phyloP scores from a whole-genome alignment of 164 flowering plant genomes.

The Taxillus chinensis region DNA sequence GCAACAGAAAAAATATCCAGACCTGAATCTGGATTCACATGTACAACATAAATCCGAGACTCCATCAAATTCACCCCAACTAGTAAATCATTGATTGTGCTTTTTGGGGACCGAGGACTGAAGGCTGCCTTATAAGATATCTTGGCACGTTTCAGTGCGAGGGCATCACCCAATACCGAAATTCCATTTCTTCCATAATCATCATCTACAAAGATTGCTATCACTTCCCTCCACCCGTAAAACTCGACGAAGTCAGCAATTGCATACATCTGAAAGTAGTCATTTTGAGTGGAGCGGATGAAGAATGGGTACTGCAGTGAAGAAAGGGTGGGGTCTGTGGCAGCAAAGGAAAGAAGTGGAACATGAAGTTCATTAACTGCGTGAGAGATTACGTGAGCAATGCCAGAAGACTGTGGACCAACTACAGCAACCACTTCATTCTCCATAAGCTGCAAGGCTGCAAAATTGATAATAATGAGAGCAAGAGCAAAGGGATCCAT shows the following conservation, averaged over 20 bases:
- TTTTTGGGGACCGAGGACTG: constrained; percentile 36
- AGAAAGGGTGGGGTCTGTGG: constrained; percentile 84
- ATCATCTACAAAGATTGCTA: constrained; percentile 79
- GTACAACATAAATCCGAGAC: constrained; percentile 75
- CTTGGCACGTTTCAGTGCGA: constrained; percentile 60
- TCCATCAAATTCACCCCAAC: constrained; percentile 61
- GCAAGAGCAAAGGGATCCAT: no score
- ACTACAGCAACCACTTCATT: constrained; percentile 63
- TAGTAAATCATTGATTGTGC: constrained; percentile 36
- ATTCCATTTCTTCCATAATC: constrained; percentile 81
- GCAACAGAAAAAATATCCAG: constrained; percentile 48
- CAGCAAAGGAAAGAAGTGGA: constrained; percentile 74
- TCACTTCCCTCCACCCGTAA: constrained; percentile 71
- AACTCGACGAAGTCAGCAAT: constrained; percentile 56
- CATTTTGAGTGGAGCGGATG: constrained; percentile 68
- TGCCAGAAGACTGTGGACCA: constrained; percentile 88
- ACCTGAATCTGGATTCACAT: constrained; percentile 78
- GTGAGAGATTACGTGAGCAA: constrained; percentile 74
- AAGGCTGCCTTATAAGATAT: constrained; percentile 73
- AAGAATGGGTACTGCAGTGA: constrained; percentile 71
- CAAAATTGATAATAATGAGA: constrained; percentile 8
- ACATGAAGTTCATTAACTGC: constrained; percentile 65
- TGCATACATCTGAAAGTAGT: constrained; percentile 73
- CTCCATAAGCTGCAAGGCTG: constrained; percentile 73
- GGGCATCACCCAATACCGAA: constrained; percentile 63